Percentiles rank a stretch among this genome's conserved stretches.
These are phyloP conservation scores for Zopfochytrium polystomum DNA, from an alignment of 371 early-diverging fungal species.

Conservation along the genomic window DNA sequence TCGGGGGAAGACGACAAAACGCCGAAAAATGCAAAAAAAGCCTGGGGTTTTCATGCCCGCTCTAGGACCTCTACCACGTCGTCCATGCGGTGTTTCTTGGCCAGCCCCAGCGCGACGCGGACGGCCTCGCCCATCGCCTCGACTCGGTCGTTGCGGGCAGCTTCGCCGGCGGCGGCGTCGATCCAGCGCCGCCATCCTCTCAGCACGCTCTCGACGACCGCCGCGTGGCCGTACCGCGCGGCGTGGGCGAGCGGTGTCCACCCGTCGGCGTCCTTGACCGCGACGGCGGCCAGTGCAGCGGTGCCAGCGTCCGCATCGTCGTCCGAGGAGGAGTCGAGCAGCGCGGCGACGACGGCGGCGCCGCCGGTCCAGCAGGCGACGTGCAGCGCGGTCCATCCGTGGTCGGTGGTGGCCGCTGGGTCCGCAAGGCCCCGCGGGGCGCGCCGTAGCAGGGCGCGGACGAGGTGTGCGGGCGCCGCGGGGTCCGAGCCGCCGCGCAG, in stretches of 20 bases:
- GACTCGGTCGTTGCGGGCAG: too few species aligned
- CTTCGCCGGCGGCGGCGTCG: too few species aligned
- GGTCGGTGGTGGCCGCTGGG: slow-evolving; percentile 1
- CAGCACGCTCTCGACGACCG: slow-evolving; percentile 8
- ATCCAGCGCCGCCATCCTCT: too few species aligned
- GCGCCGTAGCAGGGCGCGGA: slow-evolving; percentile 2
- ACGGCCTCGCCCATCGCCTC: too few species aligned
- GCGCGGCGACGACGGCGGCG: background rate
- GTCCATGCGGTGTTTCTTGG: too few species aligned
- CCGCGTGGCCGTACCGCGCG: slow-evolving; percentile 24
- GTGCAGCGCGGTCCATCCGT: slow-evolving; percentile 24
- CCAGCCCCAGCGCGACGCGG: too few species aligned
- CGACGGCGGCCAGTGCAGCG: background rate
- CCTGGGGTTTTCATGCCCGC: too few species aligned
- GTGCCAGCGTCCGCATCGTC: background rate
- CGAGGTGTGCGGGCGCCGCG: background rate
- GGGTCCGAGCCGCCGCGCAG: background rate
- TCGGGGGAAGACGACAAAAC: too few species aligned
- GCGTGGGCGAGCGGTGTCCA: slow-evolving; percentile 28
- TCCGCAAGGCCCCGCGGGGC: too few species aligned
- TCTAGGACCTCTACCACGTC: too few species aligned
- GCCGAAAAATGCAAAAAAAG: too few species aligned
- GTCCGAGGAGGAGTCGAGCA: slow-evolving; percentile 5
- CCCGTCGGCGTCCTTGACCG: slow-evolving; percentile 20
- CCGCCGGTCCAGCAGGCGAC: slow-evolving; percentile 24